Conservation (phyloP, 163 green algal genomes). For the Scenedesmus sp. region DNA sequence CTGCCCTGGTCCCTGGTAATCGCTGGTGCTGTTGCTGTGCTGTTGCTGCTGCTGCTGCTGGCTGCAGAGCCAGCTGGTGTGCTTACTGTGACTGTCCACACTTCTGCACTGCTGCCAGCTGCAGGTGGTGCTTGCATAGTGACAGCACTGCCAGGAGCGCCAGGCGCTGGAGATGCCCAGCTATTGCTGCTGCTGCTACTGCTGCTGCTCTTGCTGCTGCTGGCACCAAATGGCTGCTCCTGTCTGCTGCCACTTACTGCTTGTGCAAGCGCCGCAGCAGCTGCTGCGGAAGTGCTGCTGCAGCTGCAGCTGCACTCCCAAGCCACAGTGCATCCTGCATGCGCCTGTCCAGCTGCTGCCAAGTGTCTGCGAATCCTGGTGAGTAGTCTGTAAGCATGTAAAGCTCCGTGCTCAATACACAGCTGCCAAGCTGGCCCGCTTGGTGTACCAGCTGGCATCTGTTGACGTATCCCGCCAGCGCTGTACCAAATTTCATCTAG, state of each 20-base stretch:
- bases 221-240: not conserved
- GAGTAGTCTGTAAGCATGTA: slow-evolving; percentile 90
- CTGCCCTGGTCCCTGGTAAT: too few relatives aligned
- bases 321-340: slow-evolving; percentile 57
- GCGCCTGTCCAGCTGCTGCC: slow-evolving; percentile 76
- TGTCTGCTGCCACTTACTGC: not conserved
- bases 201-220: not conserved
- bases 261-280: slow-evolving; percentile 9
- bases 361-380: slow-evolving; percentile 82
- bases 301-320: not conserved
- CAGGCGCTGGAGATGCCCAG: not conserved
- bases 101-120: not conserved
- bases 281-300: not conserved
- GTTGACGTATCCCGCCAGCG: slow-evolving; percentile 74
- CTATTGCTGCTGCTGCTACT: slow-evolving; percentile 11
- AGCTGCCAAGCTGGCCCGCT: slow-evolving; percentile 67
- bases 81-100: not conserved
- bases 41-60: not conserved
- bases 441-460: slow-evolving; percentile 82
- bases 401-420: slow-evolving; percentile 83
- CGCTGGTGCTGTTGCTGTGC: not conserved
- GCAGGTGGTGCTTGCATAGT: not conserved
- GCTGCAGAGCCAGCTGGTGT: not conserved
- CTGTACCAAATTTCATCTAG: slow-evolving; percentile 71
- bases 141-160: not conserved